These are phyloP conservation scores for Antrodiella citrinella DNA, from an alignment of 768 basidiomycete species.

Conservation along the genomic window DNA sequence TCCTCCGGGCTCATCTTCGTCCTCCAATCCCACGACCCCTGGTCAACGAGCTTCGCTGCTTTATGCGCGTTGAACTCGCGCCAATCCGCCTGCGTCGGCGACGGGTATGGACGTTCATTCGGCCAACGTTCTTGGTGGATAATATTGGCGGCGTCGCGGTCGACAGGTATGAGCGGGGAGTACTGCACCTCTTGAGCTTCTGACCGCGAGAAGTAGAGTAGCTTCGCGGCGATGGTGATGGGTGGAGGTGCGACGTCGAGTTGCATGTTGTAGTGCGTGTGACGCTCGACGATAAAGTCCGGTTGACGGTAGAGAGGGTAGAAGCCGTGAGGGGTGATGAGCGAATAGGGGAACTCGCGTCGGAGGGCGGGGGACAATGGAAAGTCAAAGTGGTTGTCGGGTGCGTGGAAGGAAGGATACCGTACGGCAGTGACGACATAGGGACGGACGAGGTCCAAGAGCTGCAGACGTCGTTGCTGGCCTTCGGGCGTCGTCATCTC, in stretches of 20 bases:
- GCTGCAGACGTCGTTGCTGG: slow-evolving; percentile 18
- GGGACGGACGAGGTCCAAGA: slow-evolving; percentile 31
- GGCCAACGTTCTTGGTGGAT: slow-evolving; percentile 5
- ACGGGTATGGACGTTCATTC: slow-evolving; percentile 6
- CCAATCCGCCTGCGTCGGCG: slow-evolving; percentile 53
- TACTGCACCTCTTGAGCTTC: slow-evolving; percentile 39
- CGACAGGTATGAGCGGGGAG: slow-evolving; percentile 29
- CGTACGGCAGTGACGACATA: slow-evolving; percentile 34
- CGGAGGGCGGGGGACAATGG: slow-evolving; percentile 31
- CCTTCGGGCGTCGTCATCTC: slow-evolving; percentile 6
- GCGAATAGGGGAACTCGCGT: slow-evolving; percentile 19
- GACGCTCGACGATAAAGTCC: slow-evolving; percentile 8
- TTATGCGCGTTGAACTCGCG: slow-evolving; percentile 43
- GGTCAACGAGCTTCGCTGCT: slow-evolving; percentile 24
- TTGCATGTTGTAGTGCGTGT: slow-evolving; percentile 15
- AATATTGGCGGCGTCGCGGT: slow-evolving; percentile 25
- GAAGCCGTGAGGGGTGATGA: slow-evolving; percentile 33
- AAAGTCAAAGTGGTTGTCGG: slow-evolving; percentile 51
- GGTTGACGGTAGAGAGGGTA: slow-evolving; percentile 38
- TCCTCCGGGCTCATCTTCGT: slow-evolving; percentile 15
- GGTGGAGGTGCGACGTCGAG: slow-evolving; percentile 32
- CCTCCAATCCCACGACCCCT: slow-evolving; percentile 21
- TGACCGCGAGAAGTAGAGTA: slow-evolving; percentile 53
- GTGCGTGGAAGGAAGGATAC: slow-evolving; percentile 53
- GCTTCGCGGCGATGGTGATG: slow-evolving; percentile 48